Evolutionary conservation across 2,329 filamentous ascomycete genomes (phyloP).

Genomic region (Trichoderma simmonsii): DNA sequence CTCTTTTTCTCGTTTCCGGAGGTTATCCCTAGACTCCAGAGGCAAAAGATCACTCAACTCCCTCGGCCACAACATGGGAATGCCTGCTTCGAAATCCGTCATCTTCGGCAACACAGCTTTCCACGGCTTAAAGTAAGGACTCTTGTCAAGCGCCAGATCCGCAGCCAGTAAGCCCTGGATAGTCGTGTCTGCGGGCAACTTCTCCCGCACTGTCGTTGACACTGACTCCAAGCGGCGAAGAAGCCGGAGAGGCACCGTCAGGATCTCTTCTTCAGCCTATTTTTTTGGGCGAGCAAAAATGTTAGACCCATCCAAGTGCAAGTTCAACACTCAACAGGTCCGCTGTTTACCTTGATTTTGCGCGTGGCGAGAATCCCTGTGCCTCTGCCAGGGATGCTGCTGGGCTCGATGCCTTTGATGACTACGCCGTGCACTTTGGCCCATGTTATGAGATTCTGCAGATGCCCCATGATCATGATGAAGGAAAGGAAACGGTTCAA

Average conservation of each 20-base stretch:
- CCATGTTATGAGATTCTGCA: slow-evolving; percentile 13
- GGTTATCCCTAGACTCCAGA: slow-evolving; percentile 39
- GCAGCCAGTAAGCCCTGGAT: slow-evolving; percentile 72
- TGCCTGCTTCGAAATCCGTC: slow-evolving; percentile 51
- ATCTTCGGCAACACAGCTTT: slow-evolving; percentile 63
- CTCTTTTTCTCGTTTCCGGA: slow-evolving; percentile 50
- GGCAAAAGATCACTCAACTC: slow-evolving; percentile 48
- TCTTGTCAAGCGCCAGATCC: slow-evolving; percentile 56
- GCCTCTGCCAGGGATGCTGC: slow-evolving; percentile 64
- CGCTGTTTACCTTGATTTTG: slow-evolving; percentile 53
- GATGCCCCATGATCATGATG: slow-evolving; percentile 8
- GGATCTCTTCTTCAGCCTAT: slow-evolving; percentile 52
- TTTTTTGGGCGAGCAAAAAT: not conserved
- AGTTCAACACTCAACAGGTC: not conserved
- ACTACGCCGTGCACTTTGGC: slow-evolving; percentile 15
- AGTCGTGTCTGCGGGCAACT: slow-evolving; percentile 53
- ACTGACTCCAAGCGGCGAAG: slow-evolving; percentile 64
- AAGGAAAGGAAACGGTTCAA: not conserved
- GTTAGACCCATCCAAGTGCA: not conserved
- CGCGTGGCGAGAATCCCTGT: slow-evolving; percentile 68
- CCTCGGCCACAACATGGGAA: slow-evolving; percentile 45
- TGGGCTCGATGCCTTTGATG: slow-evolving; percentile 62
- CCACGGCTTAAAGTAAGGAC: slow-evolving; percentile 55
- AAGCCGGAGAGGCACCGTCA: slow-evolving; percentile 61
- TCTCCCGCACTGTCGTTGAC: slow-evolving; percentile 49